Percentiles rank a stretch among this genome's conserved stretches.
Evolutionary conservation across 129 eudicot genomes (phyloP).

Genomic region (Artemisia argyi): DNA sequence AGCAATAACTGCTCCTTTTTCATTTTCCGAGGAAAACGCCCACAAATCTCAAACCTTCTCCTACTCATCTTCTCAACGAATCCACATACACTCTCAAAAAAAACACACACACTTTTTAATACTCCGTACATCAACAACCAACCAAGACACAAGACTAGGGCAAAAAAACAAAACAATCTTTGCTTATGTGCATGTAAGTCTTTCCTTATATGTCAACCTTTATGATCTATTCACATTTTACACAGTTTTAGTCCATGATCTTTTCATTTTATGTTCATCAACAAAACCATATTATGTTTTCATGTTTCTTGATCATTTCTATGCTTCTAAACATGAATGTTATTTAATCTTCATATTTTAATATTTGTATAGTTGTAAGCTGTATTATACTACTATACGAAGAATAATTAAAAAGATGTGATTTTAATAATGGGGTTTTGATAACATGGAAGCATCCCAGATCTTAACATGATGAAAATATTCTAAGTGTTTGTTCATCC

Average conservation of each 20-base stretch:
- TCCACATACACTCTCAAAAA: slow-evolving; percentile 11
- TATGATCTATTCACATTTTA: slow-evolving; percentile 20
- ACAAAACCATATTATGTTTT: slow-evolving; percentile 4
- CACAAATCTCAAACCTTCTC: slow-evolving; percentile 31
- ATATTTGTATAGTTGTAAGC: too few relatives aligned
- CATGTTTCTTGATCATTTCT: slow-evolving; percentile 9
- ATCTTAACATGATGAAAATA: slow-evolving; percentile 25
- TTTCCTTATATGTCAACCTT: slow-evolving; percentile 5
- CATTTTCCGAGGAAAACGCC: slow-evolving; percentile 64
- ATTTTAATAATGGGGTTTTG: slow-evolving; percentile 15
- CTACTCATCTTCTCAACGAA: slow-evolving; percentile 14
- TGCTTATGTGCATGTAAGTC: slow-evolving; percentile 28
- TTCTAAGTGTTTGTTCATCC: slow-evolving; percentile 29
- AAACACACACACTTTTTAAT: slow-evolving; percentile 14
- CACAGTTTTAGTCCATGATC: neutral
- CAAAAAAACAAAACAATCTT: slow-evolving; percentile 19
- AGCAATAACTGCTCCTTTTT: slow-evolving; percentile 43
- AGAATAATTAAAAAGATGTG: slow-evolving; percentile 1
- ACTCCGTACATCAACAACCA: slow-evolving; percentile 7
- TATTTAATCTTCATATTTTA: neutral
- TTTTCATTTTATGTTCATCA: neutral
- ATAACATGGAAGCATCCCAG: slow-evolving; percentile 21
- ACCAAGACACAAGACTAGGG: slow-evolving; percentile 11
- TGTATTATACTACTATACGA: too few relatives aligned
- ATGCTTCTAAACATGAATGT: neutral